These are phyloP conservation scores for Trichosporon asahii DNA, from an alignment of 1,284 basidiomycete species.

Conservation along the genomic window DNA sequence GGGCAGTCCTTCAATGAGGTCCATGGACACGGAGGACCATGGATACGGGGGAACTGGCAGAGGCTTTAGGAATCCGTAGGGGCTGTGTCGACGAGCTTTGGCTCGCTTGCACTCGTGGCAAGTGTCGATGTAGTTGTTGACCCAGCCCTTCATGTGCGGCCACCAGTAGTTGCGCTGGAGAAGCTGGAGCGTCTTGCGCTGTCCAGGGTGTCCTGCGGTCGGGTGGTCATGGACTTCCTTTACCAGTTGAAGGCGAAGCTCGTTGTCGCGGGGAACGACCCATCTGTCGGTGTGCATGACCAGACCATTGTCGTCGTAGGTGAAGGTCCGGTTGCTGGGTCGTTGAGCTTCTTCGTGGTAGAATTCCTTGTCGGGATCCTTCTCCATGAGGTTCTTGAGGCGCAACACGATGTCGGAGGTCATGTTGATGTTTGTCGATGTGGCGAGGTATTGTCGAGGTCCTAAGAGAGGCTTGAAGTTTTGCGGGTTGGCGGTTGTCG, in stretches of 20 bases:
- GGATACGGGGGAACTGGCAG: conserved; percentile 41
- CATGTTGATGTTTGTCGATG: background rate
- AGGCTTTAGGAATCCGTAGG: conserved; percentile 49
- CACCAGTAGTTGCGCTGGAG: conserved; percentile 36
- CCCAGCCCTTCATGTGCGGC: conserved; percentile 25
- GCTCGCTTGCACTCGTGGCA: conserved; percentile 47
- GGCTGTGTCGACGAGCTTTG: conserved; percentile 45
- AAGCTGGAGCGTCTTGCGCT: conserved; percentile 44
- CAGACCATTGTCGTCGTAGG: too few species aligned
- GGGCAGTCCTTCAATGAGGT: conserved; percentile 50
- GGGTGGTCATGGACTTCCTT: conserved; percentile 28
- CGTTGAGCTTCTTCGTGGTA: background rate
- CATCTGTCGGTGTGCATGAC: too few species aligned
- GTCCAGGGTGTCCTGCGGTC: conserved; percentile 53
- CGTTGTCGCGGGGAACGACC: too few species aligned
- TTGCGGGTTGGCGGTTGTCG: too few species aligned
- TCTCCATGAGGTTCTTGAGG: background rate
- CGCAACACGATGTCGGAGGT: background rate
- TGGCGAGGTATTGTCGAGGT: background rate
- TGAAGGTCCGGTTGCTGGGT: too few species aligned
- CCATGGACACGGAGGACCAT: conserved; percentile 54
- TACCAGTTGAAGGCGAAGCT: too few species aligned
- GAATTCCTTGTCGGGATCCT: background rate
- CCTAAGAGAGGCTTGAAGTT: too few species aligned
- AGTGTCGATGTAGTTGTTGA: conserved; percentile 31